A percentile compares a stretch with the other conserved stretches of the same genome.
Evolutionary conservation across 208 protist species (phyloP).

Genomic region (Leishmania mexicana): DNA sequence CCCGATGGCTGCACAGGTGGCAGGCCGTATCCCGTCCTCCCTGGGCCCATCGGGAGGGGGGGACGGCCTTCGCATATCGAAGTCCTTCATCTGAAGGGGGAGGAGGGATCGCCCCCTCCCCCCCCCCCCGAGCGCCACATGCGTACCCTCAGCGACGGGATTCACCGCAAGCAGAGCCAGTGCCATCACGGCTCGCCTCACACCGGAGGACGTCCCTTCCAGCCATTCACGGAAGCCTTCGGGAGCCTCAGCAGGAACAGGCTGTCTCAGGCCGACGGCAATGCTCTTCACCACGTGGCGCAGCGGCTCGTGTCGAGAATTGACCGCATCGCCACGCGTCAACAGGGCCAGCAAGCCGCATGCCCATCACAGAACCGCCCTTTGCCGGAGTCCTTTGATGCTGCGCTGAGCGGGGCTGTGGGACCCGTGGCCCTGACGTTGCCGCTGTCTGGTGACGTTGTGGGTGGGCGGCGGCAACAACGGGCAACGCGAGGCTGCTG

Average conservation of each 20-base stretch:
- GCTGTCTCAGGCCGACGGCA: background rate
- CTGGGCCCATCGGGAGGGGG: too few relatives aligned
- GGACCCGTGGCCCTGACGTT: too few relatives aligned
- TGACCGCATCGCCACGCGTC: background rate
- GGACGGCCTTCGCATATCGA: background rate
- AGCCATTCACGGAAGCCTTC: background rate
- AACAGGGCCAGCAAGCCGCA: background rate
- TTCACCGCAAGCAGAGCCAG: too few relatives aligned
- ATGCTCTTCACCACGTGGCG: background rate
- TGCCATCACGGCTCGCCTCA: too few relatives aligned
- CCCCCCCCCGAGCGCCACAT: too few relatives aligned
- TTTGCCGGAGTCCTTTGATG: background rate
- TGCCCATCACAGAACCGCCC: background rate
- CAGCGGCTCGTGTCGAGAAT: background rate
- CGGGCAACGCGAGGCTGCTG: background rate
- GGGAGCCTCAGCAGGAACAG: background rate
- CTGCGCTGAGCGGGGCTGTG: background rate
- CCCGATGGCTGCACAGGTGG: background rate
- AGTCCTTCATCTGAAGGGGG: too few relatives aligned
- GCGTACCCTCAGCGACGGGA: too few relatives aligned
- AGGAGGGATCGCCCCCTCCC: too few relatives aligned
- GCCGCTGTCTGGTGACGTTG: background rate
- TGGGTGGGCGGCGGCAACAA: background rate
- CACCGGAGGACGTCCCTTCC: too few relatives aligned
- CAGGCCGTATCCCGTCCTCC: background rate